Evolutionary conservation across 306 rosid genomes (phyloP), one percentile per base, ranked within the genome.

Genomic region (Betula pendula): DNA sequence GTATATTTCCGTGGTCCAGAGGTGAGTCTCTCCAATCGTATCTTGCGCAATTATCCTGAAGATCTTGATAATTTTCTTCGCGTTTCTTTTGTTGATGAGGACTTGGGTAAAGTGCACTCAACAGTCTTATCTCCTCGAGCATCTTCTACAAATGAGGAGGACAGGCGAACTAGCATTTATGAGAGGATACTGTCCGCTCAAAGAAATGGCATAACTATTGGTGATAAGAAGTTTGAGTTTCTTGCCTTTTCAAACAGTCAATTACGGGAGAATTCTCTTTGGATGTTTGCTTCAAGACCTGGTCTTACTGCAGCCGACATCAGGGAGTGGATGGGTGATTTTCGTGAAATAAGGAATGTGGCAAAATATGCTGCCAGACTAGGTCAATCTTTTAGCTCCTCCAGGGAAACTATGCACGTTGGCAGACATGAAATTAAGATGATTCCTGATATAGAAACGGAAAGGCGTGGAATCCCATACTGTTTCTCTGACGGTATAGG

Each of bases 401-500:
- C 87, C 0, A 19, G 51, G 68, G 87, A 78, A 56, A 86, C 84
- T 44, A 15, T 71, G 25, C 70, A 60, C 15, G 82, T 86, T 27
- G 44, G 27, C 1, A 4, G 14, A 9, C 25, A 60, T 2, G 87
- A 84, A 72, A 22, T 75, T 12, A 81, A 84, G 45, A 7, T 14
- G 35, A 79, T 81, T 73, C 71, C 84, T 8, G 88, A 87, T 56
- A 71, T 84, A 1, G 55, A 84, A 70, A 63, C 33, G 17, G 3
- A 24, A 72, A 17, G 12, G 2, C 13, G 3, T 0, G 63, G 77
- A 24, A 43, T 2, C 11, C 12, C 3, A 0, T 81, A 83, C 51
- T 78, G 84, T 71, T 87, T 87, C 72, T 84, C 88, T 19, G 88
- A 87, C 65, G 90, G 90, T 42, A 84, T 84, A 22, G 90, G 88